Conservation (phyloP, 768 basidiomycete species). For the Leccinum disarticulatum region DNA sequence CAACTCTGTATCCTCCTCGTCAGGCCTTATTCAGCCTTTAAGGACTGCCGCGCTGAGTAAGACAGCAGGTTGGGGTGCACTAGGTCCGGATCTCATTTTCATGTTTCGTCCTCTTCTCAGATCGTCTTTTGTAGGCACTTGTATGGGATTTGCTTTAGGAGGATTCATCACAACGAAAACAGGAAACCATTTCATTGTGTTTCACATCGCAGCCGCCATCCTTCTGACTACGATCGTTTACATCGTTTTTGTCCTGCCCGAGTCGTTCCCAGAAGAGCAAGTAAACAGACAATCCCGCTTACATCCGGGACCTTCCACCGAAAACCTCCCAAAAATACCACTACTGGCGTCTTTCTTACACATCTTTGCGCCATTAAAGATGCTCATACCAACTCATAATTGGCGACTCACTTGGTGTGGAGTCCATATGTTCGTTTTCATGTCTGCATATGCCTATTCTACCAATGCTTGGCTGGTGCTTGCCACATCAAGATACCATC, state of each 20-base stretch:
- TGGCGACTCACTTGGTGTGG: constrained; percentile 34
- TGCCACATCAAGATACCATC: constrained; percentile 24
- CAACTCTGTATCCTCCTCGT: not conserved
- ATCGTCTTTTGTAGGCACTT: constrained; percentile 18
- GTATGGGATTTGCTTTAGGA: constrained; percentile 29
- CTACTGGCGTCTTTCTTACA: not conserved
- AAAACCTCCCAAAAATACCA: not conserved
- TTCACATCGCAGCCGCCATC: constrained; percentile 16
- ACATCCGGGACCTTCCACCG: not conserved
- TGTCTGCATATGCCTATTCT: constrained; percentile 15
- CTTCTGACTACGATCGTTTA: constrained; percentile 22
- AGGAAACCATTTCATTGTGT: constrained; percentile 23
- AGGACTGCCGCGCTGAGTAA: constrained; percentile 30
- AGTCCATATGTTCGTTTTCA: constrained; percentile 25
- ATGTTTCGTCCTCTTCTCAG: not conserved
- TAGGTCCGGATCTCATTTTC: constrained; percentile 21
- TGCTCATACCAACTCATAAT: constrained; percentile 24
- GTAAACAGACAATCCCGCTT: constrained; percentile 15
- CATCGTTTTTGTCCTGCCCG: constrained; percentile 25
- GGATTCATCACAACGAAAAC: constrained; percentile 30
- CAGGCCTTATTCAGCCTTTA: constrained; percentile 8
- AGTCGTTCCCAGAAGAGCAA: constrained; percentile 30
- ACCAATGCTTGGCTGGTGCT: constrained; percentile 21
- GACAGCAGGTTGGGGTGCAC: constrained; percentile 26
- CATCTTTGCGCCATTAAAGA: constrained; percentile 26